phyloP scores from a whole-genome alignment of 306 rosid genomes.

The Medicago arabica region DNA sequence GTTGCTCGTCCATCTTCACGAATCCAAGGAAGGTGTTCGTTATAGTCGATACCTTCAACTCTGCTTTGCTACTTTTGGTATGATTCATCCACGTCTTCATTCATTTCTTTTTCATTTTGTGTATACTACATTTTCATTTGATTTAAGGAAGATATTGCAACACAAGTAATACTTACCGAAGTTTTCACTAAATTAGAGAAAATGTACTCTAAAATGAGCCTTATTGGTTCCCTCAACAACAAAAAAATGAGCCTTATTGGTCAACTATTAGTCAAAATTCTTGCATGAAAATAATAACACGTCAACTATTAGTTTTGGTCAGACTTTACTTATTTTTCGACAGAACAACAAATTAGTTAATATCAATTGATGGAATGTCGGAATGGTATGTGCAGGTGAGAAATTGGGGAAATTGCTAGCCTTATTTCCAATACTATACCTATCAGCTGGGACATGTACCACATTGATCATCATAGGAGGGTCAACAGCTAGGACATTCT shows the following conservation, averaged over 20 bases:
- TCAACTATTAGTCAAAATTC: too few species aligned
- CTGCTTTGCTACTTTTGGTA: constrained; percentile 58
- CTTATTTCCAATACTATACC: constrained; percentile 60
- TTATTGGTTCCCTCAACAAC: too few species aligned
- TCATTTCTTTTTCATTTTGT: not conserved
- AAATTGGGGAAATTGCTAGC: constrained; percentile 50
- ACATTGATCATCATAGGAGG: constrained; percentile 67
- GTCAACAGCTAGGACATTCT: constrained; percentile 52
- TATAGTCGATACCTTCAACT: constrained; percentile 65
- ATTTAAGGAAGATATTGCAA: not conserved
- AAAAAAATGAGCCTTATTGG: too few species aligned
- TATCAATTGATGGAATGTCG: not conserved
- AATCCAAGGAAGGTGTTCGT: constrained; percentile 53
- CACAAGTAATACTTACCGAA: not conserved
- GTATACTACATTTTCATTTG: too few species aligned
- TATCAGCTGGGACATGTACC: constrained; percentile 63
- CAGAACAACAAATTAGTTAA: not conserved
- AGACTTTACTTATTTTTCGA: too few species aligned
- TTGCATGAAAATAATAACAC: too few species aligned
- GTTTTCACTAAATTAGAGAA: not conserved
- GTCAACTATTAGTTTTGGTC: too few species aligned
- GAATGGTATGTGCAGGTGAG: constrained; percentile 49
- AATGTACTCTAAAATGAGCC: not conserved
- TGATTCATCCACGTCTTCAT: not conserved
- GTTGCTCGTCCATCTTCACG: constrained; percentile 63